These are phyloP conservation scores for Neospermospora avenae DNA, from an alignment of 2,329 filamentous ascomycete species.

Conservation along the genomic window DNA sequence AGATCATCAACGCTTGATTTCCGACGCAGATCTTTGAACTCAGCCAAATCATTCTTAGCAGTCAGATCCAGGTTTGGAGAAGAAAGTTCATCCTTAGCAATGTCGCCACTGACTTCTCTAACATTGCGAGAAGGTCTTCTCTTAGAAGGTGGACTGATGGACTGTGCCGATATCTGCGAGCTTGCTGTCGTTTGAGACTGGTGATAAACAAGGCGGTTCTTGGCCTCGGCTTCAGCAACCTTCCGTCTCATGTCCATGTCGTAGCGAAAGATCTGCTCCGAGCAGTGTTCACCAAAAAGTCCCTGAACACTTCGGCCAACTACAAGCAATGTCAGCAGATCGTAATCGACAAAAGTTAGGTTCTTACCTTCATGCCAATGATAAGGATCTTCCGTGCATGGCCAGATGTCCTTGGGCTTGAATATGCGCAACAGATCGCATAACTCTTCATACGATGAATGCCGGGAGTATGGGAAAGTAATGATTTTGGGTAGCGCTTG, in stretches of 20 bases:
- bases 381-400: constrained; percentile 68
- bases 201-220: background rate
- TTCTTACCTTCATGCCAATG: constrained; percentile 55
- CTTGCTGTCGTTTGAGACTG: constrained; percentile 15
- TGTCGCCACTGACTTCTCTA: background rate
- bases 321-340: background rate
- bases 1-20: constrained; percentile 21
- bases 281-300: constrained; percentile 71
- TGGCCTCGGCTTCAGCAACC: background rate
- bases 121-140: background rate
- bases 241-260: constrained; percentile 56
- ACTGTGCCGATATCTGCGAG: constrained; percentile 1
- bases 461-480: constrained; percentile 80
- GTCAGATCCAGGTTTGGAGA: background rate
- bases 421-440: constrained; percentile 67
- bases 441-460: constrained; percentile 82
- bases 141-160: background rate
- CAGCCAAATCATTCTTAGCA: constrained; percentile 6
- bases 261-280: constrained; percentile 56
- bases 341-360: background rate
- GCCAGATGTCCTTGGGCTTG: constrained; percentile 72
- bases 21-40: constrained; percentile 22
- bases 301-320: constrained; percentile 56
- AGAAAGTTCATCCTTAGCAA: background rate
- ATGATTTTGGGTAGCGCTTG: constrained; percentile 37